Base-by-base conservation (phyloP, 805 yeast species). In the Ogataea polymorpha region DNA sequence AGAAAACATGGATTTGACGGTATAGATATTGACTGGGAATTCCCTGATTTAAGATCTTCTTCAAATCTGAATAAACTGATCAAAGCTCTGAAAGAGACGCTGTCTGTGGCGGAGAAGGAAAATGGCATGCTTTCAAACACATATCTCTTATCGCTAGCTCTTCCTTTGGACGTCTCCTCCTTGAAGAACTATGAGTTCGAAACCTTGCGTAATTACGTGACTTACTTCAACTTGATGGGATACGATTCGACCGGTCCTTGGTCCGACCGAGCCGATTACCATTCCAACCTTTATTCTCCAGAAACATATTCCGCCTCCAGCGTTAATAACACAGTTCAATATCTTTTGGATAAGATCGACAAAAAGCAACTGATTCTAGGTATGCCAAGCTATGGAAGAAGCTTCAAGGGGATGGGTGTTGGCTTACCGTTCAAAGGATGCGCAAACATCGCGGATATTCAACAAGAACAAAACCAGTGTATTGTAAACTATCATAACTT, bases 11-110 rank as follows among this genome's bases (percentile, higher is more conserved):
- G 84, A 0, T 80, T 93, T 55, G 97, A 93, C 59, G 98, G 99
- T 0, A 66, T 91, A 33, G 98, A 93, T 61, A 65, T 91, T 21
- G 99, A 91, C 63, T 91, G 96, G 96, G 99, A 91, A 62, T 91
- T 80, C 54, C 96, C 96, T 6, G 68, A 59, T 30, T 53, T 56
- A 3, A 54, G 58, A 0, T 80, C 85, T 45, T 77, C 79, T 1
- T 34, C 51, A 0, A 55, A 60, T 4, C 71, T 78, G 46, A 65
- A 74, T 1, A 53, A 56, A 4, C 46, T 87, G 28, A 59, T 83
- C 14, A 50, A 52, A 31, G 40, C 8, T 2, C 50, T 80, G 18
- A 67, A 79, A 30, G 32, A 12, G 1, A 67, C 55, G 23, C 56
- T 85, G 41, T 63, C 68, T 41, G 28, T 44, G 8, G 46, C 71